Base-by-base conservation (phyloP, 1,284 basidiomycete genomes). In the Microbotryum violaceum region DNA sequence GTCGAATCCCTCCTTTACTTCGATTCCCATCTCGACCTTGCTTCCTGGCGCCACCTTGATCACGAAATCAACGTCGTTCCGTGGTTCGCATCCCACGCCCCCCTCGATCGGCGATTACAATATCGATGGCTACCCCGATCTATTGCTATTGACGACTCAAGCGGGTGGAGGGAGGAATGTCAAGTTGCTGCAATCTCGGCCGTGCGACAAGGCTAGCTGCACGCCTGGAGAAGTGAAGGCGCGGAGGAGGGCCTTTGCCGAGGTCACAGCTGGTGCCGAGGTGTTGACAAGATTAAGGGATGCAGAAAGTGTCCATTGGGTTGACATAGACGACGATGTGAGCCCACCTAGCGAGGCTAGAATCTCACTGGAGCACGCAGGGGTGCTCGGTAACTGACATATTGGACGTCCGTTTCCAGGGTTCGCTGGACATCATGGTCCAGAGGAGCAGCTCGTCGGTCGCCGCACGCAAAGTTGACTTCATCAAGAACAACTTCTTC, bases 401-500 rank as follows among this genome's bases (percentile, higher is more conserved):
- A 25, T 44, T 8, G 20, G 25, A 18, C 6, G 14, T 49, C 29
- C 25, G 52, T 48, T 23, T 23, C 59, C 70, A 94, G 89, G 93
- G 94, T 0, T 89, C 91, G 2, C 79, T 98, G 25, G 96, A 99
- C 75, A 83, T 99, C 47, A 78, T 97, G 75, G 81, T 98, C 0
- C 92, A 97, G 72, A 80, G 93, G 46, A 85, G 85, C 0, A 89
- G 89, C 1, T 77, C 79, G 14, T 83, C 85, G 60, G 76, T 74
- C 3, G 66, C 69, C 0, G 60, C 69, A 25, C 67, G 76, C 20
- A 70, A 64, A 51, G 78, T 92, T 18, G 76, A 85, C 2, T 97
- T 99, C 70, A 79, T 98, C 48, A 91, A 96, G 76, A 98, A 99
- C 75, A 97, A 97, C 76, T 91, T 92, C 72, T 98, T 96, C 74